Conservation (phyloP, 1,284 basidiomycete genomes). For the Mrakiaceae sp. region DNA sequence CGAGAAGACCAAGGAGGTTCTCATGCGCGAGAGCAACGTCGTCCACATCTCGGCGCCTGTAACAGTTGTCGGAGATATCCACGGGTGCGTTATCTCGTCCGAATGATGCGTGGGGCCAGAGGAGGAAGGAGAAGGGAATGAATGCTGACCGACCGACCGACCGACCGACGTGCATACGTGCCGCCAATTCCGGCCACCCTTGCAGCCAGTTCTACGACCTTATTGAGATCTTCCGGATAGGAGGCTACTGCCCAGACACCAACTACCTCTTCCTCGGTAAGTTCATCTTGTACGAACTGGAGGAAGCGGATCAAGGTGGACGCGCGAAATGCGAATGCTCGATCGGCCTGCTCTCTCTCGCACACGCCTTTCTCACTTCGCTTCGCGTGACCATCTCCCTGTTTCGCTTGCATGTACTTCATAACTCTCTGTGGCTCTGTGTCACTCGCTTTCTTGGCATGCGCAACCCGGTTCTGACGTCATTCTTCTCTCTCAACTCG, state of each 20-base stretch:
- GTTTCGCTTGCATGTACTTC: not conserved
- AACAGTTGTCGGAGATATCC: conserved; percentile 97
- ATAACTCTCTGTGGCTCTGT: not conserved
- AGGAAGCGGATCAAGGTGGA: too few relatives aligned
- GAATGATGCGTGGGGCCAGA: too few relatives aligned
- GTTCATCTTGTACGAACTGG: conserved; percentile 25
- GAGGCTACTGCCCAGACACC: conserved; percentile 88
- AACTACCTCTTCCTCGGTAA: conserved; percentile 94
- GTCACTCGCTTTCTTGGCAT: not conserved
- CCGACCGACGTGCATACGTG: too few relatives aligned
- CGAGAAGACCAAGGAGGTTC: conserved; percentile 94
- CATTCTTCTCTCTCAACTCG: not conserved
- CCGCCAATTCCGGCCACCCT: too few relatives aligned
- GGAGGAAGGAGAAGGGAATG: too few relatives aligned
- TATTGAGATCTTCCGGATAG: conserved; percentile 97
- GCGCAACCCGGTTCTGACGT: not conserved
- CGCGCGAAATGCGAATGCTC: too few relatives aligned
- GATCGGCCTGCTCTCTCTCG: too few relatives aligned
- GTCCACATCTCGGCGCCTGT: conserved; percentile 97
- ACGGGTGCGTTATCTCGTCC: conserved; percentile 58
- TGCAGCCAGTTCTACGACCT: conserved; percentile 95
- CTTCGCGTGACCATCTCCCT: conserved; percentile 1
- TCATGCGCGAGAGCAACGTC: conserved; percentile 98
- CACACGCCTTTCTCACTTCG: too few relatives aligned
- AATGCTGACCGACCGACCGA: too few relatives aligned